Base-by-base conservation (phyloP, 2,329 filamentous ascomycete species). In the Fusarium aywerte region DNA sequence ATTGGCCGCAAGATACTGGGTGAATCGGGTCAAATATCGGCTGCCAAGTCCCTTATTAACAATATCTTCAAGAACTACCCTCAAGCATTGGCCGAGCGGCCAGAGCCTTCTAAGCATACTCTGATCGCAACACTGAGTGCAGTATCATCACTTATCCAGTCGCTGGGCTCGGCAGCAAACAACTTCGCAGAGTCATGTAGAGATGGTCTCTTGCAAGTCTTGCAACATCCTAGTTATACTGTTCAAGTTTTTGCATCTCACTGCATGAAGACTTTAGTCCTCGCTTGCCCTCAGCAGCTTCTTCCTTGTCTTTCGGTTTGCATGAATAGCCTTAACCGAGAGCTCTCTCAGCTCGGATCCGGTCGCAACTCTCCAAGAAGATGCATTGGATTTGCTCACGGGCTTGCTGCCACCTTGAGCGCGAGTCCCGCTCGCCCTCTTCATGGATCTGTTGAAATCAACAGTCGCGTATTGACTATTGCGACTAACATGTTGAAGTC, bases 181-280 rank as follows among this genome's bases (percentile, higher is more conserved):
- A 83, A 83, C 52, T 89, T 97, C 70, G 91, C 93, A 9, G 96
- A 99, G 67, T 77, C 85, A 15, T 97, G 93, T 75, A 88, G 95
- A 48, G 96, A 99, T 76, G 91, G 91, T 5, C 81, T 99, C 31
- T 82, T 98, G 36, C 93, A 97, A 76, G 92, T 97, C 7, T 82
- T 98, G 25, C 92, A 97, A 72, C 96, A 99, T 78, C 93, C 94
- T 1, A 97, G 93, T 78, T 98, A 98, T 78, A 96, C 93, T 6
- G 96, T 99, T 3, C 96, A 99, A 75, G 89, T 98, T 4, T 91
- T 96, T 73, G 90, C 93, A 2, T 92, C 96, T 6, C 87, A 92
- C 62, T 97, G 93, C 74, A 83, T 98, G 71, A 93, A 95, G 70
- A 88, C 87, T 0, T 96, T 98, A 74, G 92, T 97, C 1, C 83